Base-by-base conservation (phyloP, 2,329 filamentous ascomycete species). In the Cercospora zeina region DNA sequence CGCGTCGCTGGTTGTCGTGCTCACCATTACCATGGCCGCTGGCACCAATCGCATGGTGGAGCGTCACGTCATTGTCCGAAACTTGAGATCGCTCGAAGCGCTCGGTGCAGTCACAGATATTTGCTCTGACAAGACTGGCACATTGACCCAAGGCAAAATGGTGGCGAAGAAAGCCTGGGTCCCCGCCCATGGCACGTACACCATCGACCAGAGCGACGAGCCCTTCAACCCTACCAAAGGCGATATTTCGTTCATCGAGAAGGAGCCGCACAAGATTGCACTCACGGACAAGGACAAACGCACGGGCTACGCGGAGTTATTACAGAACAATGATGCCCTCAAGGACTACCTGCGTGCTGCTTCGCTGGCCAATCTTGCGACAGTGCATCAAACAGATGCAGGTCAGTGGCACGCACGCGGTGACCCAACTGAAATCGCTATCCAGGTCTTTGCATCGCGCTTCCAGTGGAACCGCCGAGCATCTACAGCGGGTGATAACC, bases 391-490 rank as follows among this genome's bases (percentile, higher is more conserved):
- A 64, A 78, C 77, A 50, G 78, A 84, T 13, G 78, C 81, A n/a
- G 79, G 82, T 30, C 76, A 81, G 58, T 89, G 87, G 87, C 80
- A 84, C 59, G 85, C 84, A 30, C 83, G 85, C 53, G 87, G 87
- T 45, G 87, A 89, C 66, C 86, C 86, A 0, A 90, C 88, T 1
- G 88, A 91, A 68, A 89, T 91, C 63, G 88, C 88, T 1, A 88
- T 91, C 50, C 87, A 90, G 68, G 88, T 91, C 0, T 89, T 91
- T 70, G 86, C 87, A 8, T 84, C 83, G 45, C 84, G 88, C 11
- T 91, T 91, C 71, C 66, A 69, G 24, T 72, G 70, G 68, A 73
- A 73, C 58, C 61, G 70, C 39, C 65, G 69, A 24, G 67, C 64
- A 19, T 71, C 69, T n/a, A 64, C 67, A 11, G 60, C 66, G 36